These are phyloP conservation scores for Fusarium keratoplasticum DNA, from an alignment of 2,329 filamentous ascomycete genomes.

Conservation along the genomic window DNA sequence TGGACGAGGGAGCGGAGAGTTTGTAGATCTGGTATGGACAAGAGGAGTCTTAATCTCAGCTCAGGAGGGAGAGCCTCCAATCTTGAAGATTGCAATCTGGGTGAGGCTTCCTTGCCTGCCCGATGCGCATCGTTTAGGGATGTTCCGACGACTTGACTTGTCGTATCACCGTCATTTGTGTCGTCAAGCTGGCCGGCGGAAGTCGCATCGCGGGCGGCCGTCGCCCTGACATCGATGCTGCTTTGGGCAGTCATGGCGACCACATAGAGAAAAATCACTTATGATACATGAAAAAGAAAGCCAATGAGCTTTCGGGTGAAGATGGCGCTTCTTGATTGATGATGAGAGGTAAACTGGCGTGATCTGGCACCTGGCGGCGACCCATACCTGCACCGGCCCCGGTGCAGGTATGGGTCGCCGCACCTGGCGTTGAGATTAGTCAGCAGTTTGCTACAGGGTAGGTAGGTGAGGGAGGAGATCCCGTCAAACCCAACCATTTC, in stretches of 20 bases:
- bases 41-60: conserved; percentile 19
- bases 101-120: background rate
- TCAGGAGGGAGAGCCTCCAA: background rate
- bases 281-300: background rate
- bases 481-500: too few relatives aligned
- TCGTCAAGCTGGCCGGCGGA: background rate
- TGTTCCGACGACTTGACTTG: background rate
- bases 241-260: background rate
- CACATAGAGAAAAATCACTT: too few relatives aligned
- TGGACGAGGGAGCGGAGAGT: conserved; percentile 16
- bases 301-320: background rate
- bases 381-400: too few relatives aligned
- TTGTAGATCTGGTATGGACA: conserved; percentile 25
- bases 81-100: background rate
- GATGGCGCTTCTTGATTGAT: background rate
- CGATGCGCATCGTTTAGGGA: background rate
- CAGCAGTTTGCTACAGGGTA: background rate
- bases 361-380: background rate
- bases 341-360: background rate
- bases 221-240: background rate
- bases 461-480: background rate
- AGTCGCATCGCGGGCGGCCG: background rate
- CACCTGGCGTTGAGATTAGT: background rate
- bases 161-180: background rate
- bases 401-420: too few relatives aligned